Evolutionary conservation across 2,329 filamentous ascomycete genomes (phyloP), one percentile per base, ranked within the genome.

Genomic region (Colletotrichum nymphaeae): DNA sequence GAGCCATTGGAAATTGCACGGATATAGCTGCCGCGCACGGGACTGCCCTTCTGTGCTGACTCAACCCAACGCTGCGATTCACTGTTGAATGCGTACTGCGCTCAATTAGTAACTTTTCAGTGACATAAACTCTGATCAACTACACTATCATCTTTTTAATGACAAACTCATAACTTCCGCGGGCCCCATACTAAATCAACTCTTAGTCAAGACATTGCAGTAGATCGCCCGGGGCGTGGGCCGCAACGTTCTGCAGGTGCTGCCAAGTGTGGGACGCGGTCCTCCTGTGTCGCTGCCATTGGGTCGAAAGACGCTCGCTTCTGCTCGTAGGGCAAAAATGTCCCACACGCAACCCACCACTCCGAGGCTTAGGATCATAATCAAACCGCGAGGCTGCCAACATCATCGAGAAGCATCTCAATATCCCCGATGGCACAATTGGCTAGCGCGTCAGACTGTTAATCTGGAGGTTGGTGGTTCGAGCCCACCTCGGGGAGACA

Each of bases 381-480:
- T 9, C 14, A 30, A 55, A 42, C 64, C 46, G 53, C 19, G 30
- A 46, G 53, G 30, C 3, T 0, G 6, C 14, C 2, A 5, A 0
- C 16, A 2, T 42, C 42, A 64, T 5, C n/a, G 46, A 69, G 1
- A 4, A 53, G 14, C 7, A 46, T 2, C 24, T 42, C 63, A 65
- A 22, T 46, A 11, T 72, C 70, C 70, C 70, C 70, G 70, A 72
- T 72, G 70, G 70, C 70, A 72, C 70, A 72, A 72, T 72, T 72
- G 70, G 70, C 70, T 72, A 69, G 70, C 70, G 70, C 70, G 70
- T 72, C 70, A 72, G 70, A 72, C 70, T 69, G 70, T 72, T 72
- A 72, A 72, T 72, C 70, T 72, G 70, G 70, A 72, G 70, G 70
- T 72, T 72, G 70, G 70, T 72, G 66, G 70, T 72, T 72, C 70